A percentile compares a stretch with the other conserved stretches of the same genome.
These are phyloP conservation scores for Penicillium sp. DNA, from an alignment of 2,329 filamentous ascomycete species.

Conservation along the genomic window DNA sequence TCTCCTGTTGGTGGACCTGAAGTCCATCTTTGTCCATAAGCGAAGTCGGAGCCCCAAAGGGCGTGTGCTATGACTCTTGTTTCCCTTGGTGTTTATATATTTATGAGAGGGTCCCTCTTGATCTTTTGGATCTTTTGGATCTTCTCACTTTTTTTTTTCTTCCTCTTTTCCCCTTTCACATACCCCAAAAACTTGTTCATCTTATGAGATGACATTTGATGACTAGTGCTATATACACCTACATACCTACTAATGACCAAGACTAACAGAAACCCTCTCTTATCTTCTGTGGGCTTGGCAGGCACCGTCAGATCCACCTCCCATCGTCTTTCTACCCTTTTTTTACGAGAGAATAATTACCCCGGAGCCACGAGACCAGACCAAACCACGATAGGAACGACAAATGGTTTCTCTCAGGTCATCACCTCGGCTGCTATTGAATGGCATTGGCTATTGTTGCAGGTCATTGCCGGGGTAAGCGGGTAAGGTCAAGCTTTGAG, in stretches of 20 bases:
- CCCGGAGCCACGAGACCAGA: slow-evolving; percentile 15
- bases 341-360: slow-evolving; percentile 27
- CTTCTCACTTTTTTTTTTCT: neutral
- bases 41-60: slow-evolving; percentile 10
- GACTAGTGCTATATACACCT: neutral
- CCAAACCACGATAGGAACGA: neutral
- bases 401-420: neutral
- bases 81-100: slow-evolving; percentile 3
- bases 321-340: neutral
- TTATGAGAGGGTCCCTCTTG: neutral
- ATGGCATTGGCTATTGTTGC: slow-evolving; percentile 7
- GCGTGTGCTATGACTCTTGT: slow-evolving; percentile 7
- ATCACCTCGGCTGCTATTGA: neutral
- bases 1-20: slow-evolving; percentile 5
- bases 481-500: slow-evolving; percentile 1
- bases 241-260: slow-evolving; percentile 3
- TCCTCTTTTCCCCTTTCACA: neutral
- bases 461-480: slow-evolving; percentile 14
- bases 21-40: neutral
- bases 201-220: neutral
- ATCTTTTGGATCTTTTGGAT: neutral
- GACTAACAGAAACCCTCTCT: slow-evolving; percentile 13
- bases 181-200: neutral
- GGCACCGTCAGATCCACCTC: slow-evolving; percentile 19
- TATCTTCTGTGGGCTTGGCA: slow-evolving; percentile 15